These are phyloP conservation scores for Sporobolomyces pararoseus DNA, from an alignment of 768 basidiomycete species.

Conservation along the genomic window DNA sequence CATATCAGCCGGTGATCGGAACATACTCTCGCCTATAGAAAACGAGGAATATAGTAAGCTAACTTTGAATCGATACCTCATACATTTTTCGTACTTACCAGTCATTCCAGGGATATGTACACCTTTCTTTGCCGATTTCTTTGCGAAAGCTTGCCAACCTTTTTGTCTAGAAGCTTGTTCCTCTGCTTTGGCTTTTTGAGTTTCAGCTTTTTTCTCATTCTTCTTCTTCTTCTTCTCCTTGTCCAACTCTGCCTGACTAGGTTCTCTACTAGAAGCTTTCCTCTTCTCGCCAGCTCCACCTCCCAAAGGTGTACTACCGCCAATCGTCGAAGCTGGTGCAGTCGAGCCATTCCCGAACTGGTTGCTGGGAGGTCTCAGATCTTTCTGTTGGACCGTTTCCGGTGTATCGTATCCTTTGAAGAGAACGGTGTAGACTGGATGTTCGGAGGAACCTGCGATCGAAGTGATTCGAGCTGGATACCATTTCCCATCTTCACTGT, in stretches of 20 bases:
- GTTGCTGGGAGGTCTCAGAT: slow-evolving; percentile 50
- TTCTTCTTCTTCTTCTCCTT: slow-evolving; percentile 86
- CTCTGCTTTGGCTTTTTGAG: slow-evolving; percentile 75
- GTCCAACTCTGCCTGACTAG: slow-evolving; percentile 63
- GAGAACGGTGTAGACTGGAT: slow-evolving; percentile 79
- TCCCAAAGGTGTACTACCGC: neutral
- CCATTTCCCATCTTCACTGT: slow-evolving; percentile 76
- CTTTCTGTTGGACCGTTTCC: slow-evolving; percentile 64
- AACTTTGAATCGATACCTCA: rapidly evolving
- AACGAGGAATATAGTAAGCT: neutral
- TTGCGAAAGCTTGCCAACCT: slow-evolving; percentile 91
- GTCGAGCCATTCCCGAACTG: slow-evolving; percentile 43
- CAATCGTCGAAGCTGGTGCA: too few species aligned
- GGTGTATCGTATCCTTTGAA: slow-evolving; percentile 91
- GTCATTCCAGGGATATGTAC: slow-evolving; percentile 81
- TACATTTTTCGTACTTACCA: slow-evolving; percentile 14
- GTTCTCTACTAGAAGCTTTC: slow-evolving; percentile 55
- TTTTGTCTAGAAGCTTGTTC: slow-evolving; percentile 79
- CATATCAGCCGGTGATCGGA: slow-evolving; percentile 74
- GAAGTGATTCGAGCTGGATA: slow-evolving; percentile 85
- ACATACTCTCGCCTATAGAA: slow-evolving; percentile 73
- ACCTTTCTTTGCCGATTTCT: slow-evolving; percentile 89
- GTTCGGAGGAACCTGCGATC: slow-evolving; percentile 73
- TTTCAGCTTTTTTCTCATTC: slow-evolving; percentile 88
- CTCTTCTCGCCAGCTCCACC: slow-evolving; percentile 58